Evolutionary conservation across 495 filamentous ascomycete species (phyloP).

Genomic region (Hyaloscypha bicolor): DNA sequence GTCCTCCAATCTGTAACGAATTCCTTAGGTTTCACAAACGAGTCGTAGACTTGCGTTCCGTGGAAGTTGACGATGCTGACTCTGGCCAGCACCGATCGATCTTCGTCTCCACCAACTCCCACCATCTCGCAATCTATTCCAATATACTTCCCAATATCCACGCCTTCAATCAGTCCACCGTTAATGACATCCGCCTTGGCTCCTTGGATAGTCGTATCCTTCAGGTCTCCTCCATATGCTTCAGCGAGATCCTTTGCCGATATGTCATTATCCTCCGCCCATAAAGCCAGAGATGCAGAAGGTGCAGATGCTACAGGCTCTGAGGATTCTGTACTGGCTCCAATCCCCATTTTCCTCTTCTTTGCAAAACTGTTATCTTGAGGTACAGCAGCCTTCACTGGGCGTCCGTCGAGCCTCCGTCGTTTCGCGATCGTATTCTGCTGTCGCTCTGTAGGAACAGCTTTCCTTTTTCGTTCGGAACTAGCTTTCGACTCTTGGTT

Average conservation of each 20-base stretch:
- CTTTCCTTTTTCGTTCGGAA: conserved; percentile 36
- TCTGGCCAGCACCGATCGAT: conserved; percentile 73
- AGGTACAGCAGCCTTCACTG: conserved; percentile 20
- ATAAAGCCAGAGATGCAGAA: conserved; percentile 40
- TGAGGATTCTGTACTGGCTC: conserved; percentile 2
- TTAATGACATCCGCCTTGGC: conserved; percentile 42
- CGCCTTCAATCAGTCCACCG: conserved; percentile 47
- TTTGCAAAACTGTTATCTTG: conserved; percentile 14
- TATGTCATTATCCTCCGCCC: conserved; percentile 62
- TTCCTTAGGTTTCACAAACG: conserved; percentile 78
- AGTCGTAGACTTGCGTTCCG: conserved; percentile 87
- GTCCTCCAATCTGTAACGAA: conserved; percentile 88
- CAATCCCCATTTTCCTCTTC: conserved; percentile 26
- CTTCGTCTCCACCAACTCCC: conserved; percentile 73
- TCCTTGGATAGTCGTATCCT: conserved; percentile 34
- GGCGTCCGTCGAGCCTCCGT: conserved; percentile 29
- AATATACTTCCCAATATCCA: conserved; percentile 79
- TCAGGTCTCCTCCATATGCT: conserved; percentile 55
- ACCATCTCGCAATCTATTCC: conserved; percentile 99
- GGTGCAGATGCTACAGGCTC: conserved; percentile 13
- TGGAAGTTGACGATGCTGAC: conserved; percentile 92
- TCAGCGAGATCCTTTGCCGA: conserved; percentile 59
- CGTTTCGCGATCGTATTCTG: conserved; percentile 32
- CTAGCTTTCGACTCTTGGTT: conserved; percentile 51
- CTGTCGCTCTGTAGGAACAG: conserved; percentile 24